Evolutionary conservation across 495 filamentous ascomycete species (phyloP).

Genomic region (Trichocladium antarcticum): DNA sequence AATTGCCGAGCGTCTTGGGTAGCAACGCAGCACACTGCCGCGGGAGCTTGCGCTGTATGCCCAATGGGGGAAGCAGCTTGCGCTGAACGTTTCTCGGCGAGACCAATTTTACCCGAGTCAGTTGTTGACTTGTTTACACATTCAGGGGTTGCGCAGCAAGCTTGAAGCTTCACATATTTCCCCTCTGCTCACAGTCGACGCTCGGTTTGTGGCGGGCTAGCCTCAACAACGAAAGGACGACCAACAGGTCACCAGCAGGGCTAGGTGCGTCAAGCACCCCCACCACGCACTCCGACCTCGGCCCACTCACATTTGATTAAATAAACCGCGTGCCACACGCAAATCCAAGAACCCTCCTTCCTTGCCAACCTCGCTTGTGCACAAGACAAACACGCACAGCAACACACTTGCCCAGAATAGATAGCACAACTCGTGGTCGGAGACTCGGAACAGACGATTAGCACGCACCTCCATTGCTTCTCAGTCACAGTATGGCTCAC

Average conservation of each 20-base stretch:
- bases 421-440: conserved; percentile 8
- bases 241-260: not conserved
- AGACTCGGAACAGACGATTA: conserved; percentile 35
- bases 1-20: too few relatives aligned
- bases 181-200: too few relatives aligned
- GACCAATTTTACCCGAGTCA: too few relatives aligned
- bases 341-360: not conserved
- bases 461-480: conserved; percentile 45
- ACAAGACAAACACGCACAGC: not conserved
- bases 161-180: too few relatives aligned
- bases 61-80: too few relatives aligned
- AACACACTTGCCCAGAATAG: not conserved
- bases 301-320: conserved; percentile 5
- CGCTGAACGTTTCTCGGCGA: too few relatives aligned
- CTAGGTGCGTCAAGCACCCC: not conserved
- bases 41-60: too few relatives aligned
- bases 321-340: too few relatives aligned
- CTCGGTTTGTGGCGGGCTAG: too few relatives aligned
- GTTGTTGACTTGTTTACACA: too few relatives aligned
- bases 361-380: not conserved
- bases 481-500: conserved; percentile 38
- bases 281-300: conserved; percentile 12
- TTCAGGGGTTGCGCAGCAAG: too few relatives aligned
- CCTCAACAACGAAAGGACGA: not conserved
- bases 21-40: too few relatives aligned